These are phyloP conservation scores for Cystobasidium slooffiae DNA, from an alignment of 1,284 basidiomycete genomes.

Conservation along the genomic window DNA sequence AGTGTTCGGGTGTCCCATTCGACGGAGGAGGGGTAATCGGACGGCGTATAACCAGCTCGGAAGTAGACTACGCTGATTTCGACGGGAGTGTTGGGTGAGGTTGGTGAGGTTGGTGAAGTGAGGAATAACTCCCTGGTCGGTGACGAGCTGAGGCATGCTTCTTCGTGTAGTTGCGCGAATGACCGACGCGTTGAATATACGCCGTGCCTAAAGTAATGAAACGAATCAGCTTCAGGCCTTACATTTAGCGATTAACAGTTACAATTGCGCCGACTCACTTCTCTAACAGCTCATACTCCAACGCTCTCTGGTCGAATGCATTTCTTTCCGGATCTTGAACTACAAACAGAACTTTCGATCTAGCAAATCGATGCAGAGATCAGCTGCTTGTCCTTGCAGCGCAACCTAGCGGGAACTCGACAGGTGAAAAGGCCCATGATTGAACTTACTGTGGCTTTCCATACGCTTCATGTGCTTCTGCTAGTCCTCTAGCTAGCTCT, in stretches of 20 bases:
- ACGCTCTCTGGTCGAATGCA: constrained; percentile 87
- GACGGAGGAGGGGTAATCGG: constrained; percentile 68
- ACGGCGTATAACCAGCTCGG: constrained; percentile 83
- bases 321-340: constrained; percentile 91
- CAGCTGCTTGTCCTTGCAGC: no score
- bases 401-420: no score
- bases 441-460: constrained; percentile 60
- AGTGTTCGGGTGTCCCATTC: constrained; percentile 73
- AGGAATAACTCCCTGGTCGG: constrained; percentile 49
- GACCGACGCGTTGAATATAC: constrained; percentile 77
- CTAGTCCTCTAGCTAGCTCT: constrained; percentile 75
- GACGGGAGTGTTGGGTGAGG: constrained; percentile 51
- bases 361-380: no score
- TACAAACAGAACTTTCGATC: constrained; percentile 82
- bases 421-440: no score
- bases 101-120: constrained; percentile 15
- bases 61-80: constrained; percentile 87
- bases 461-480: constrained; percentile 78
- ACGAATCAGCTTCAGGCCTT: not conserved
- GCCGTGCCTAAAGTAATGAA: constrained; percentile 63
- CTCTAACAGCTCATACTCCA: constrained; percentile 84
- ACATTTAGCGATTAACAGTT: not conserved
- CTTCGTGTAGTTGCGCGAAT: constrained; percentile 67
- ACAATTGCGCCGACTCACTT: constrained; percentile 60
- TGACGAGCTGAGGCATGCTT: constrained; percentile 52